These are phyloP conservation scores for Cercophora scortea DNA, from an alignment of 495 filamentous ascomycete species.

Conservation along the genomic window DNA sequence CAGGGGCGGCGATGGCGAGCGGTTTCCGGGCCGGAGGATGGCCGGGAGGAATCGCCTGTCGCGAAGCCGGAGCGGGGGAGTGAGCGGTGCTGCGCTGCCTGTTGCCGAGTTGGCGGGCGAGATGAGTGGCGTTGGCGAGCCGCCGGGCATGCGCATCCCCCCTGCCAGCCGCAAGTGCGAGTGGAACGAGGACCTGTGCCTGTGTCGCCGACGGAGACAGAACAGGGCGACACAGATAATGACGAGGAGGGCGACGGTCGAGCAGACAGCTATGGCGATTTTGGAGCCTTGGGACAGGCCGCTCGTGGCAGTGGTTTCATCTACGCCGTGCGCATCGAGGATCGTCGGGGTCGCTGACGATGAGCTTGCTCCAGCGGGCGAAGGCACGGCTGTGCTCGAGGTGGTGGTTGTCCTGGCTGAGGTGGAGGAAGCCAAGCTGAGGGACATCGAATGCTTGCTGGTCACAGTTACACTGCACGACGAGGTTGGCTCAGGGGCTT, in stretches of 20 bases:
- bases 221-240: constrained; percentile 18
- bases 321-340: background rate
- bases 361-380: background rate
- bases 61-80: constrained; percentile 35
- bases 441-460: too few relatives aligned
- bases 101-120: constrained; percentile 23
- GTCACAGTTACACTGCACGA: too few relatives aligned
- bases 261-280: constrained; percentile 34
- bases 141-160: background rate
- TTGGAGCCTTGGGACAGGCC: constrained; percentile 29
- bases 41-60: constrained; percentile 33
- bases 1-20: constrained; percentile 21
- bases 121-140: constrained; percentile 23
- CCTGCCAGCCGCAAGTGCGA: constrained; percentile 1
- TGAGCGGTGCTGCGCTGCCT: constrained; percentile 16
- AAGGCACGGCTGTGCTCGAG: background rate
- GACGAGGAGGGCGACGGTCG: constrained; percentile 26
- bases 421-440: too few relatives aligned
- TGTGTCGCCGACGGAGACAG: constrained; percentile 26
- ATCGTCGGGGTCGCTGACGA: background rate
- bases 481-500: too few relatives aligned
- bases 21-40: constrained; percentile 22
- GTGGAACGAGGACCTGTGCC: constrained; percentile 7
- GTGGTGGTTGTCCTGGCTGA: background rate
- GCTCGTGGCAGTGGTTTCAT: constrained; percentile 1